Base-by-base conservation (phyloP, 495 filamentous ascomycete genomes). In the Staphylotrichum tortipilum region DNA sequence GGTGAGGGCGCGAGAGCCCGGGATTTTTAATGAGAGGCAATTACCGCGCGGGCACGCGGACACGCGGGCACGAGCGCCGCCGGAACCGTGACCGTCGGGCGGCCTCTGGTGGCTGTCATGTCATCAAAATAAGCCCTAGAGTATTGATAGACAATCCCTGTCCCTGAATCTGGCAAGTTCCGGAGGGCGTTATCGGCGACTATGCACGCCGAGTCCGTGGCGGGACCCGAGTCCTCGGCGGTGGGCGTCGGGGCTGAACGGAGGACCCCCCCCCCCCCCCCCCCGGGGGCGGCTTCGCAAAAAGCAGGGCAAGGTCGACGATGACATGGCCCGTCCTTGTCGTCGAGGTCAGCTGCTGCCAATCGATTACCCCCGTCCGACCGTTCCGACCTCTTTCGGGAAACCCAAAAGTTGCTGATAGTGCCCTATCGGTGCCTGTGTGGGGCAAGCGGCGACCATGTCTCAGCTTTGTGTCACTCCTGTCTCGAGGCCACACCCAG, bases 381-480 rank as follows among this genome's bases (percentile, higher is more conserved):
- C 29, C 46, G 33, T 18, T 34, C 47, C 28, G 17, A 22, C 29
- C 46, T 39, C 23, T 24, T 45, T 48, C 42, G 46, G 41, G 22
- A n/a, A 5, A 22, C 34, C n/a, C n/a, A n/a, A 37, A 26, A 22
- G 22, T 28, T 46, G 33, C 54, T 56, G 40, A 26, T 33, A 41
- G 24, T 41, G 34, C 33, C 39, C 40, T 23, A 48, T 35, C 30
- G 37, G 53, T 31, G 44, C 34, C 34, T 21, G 18, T 28, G 47
- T 49, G 47, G 47, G 43, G 31, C 10, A 10, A 43, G 34, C 34
- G 33, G 18, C 38, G 35, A 19, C 33, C 40, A 54, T 49, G 56
- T 59, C 56, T 59, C 56, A 59, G 43, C 49, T 55, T 38, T 59
- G 56, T 59, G 52, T 55, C 52, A 59, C 56, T 53, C 52, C 53